Evolutionary conservation across 2,329 filamentous ascomycete genomes (phyloP).

Genomic region (Sclerotinia subarctica): DNA sequence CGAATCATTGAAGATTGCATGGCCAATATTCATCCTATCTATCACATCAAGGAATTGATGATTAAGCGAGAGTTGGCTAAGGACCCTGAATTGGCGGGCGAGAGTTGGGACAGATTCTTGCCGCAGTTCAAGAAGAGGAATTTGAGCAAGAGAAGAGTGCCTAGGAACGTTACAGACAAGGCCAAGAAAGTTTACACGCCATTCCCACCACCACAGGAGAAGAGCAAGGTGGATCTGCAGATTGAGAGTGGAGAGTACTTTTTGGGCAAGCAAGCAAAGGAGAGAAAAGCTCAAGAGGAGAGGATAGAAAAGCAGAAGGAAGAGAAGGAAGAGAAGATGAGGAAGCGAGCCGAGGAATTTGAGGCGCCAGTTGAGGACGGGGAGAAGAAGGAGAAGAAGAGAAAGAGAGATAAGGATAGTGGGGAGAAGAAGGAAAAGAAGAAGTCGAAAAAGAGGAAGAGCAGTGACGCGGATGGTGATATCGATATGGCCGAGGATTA

Average conservation of each 20-base stretch:
- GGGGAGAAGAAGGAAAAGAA: slow-evolving; percentile 33
- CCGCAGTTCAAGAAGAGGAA: slow-evolving; percentile 96
- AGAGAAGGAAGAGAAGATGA: slow-evolving; percentile 85
- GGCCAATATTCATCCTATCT: slow-evolving; percentile 84
- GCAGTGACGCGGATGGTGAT: slow-evolving; percentile 21
- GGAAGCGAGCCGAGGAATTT: slow-evolving; percentile 81
- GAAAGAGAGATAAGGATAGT: slow-evolving; percentile 32
- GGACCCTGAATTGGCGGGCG: slow-evolving; percentile 78
- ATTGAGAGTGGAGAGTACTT: slow-evolving; percentile 99
- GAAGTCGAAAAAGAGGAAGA: slow-evolving; percentile 24
- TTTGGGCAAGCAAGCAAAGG: slow-evolving; percentile 87
- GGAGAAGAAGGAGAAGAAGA: slow-evolving; percentile 52
- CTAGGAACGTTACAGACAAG: slow-evolving; percentile 88
- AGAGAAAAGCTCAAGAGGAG: slow-evolving; percentile 74
- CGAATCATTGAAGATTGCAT: slow-evolving; percentile 93
- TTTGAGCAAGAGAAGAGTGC: slow-evolving; percentile 77
- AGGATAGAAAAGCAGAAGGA: slow-evolving; percentile 79
- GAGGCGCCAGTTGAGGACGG: slow-evolving; percentile 77
- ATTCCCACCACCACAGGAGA: slow-evolving; percentile 94
- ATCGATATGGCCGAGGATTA: slow-evolving; percentile 20
- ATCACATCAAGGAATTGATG: slow-evolving; percentile 95
- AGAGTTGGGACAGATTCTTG: slow-evolving; percentile 94
- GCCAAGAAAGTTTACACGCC: slow-evolving; percentile 91
- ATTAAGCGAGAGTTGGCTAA: slow-evolving; percentile 90
- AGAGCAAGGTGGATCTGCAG: slow-evolving; percentile 98